Evolutionary conservation across 2,329 filamentous ascomycete genomes (phyloP), one percentile per base, ranked within the genome.

Genomic region (Fusarium sp.): DNA sequence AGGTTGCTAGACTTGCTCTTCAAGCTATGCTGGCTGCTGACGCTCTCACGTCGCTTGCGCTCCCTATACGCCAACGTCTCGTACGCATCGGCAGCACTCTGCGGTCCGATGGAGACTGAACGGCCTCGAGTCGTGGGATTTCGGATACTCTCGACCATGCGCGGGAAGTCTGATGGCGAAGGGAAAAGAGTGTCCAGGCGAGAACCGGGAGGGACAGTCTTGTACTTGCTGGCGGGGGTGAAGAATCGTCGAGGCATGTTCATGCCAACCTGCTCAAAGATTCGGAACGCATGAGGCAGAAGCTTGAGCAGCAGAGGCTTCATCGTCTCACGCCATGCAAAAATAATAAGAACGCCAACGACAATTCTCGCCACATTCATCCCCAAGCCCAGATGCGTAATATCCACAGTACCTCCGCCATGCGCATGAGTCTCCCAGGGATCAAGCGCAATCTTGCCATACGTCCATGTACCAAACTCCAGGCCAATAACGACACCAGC

Each of bases 71-170:
- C 96, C 53, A 99, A 84, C 18, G 93, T 93, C 82, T 99, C 96
- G 80, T 97, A 97, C 23, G 93, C 96, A 81, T 99, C 96, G 2
- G 96, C 96, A 65, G 94, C 94, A 49, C 94, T 97, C 80, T 98
- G 96, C 2, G 96, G 96, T 0, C 96, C 96, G 58, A 98, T 87
- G 6, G 93, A 97, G 33, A 98, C 89, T 31, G 93, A 91, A 56
- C 96, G 88, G 66, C 90, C 90, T 64, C 93, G 85, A 13, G 80
- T 82, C 4, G 80, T 83, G 0, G 93, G 92, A 72, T 95, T 90
- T 23, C 93, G 89, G 49, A 98, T 92, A 42, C 90, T 93, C 65
- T 90, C 91, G 23, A 97, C 85, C 76, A 97, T 89, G 31, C 88
- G 87, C 3, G 95, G 93, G 20, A 98, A 87, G 67, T 97, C 93